phyloP scores from a whole-genome alignment of 2,329 filamentous ascomycete genomes.

The Fusarium chaquense region DNA sequence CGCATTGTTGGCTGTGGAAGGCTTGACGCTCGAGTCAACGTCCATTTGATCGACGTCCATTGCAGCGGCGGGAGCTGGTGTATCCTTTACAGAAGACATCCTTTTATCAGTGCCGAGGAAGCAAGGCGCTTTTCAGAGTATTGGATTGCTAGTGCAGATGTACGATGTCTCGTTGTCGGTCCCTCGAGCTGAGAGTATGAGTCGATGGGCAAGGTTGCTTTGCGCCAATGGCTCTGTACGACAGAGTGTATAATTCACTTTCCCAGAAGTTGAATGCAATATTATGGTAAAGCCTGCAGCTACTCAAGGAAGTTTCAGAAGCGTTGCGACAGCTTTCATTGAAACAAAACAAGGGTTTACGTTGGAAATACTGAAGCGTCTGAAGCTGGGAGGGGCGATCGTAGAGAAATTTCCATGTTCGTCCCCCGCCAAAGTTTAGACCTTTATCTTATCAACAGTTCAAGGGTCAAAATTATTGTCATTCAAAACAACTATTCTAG shows the following conservation, averaged over 20 bases:
- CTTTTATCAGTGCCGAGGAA: neutral
- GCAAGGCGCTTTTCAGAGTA: neutral
- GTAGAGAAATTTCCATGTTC: constrained; percentile 41
- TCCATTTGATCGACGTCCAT: constrained; percentile 43
- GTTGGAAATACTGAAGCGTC: neutral
- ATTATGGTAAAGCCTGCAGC: neutral
- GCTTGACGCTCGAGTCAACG: constrained; percentile 36
- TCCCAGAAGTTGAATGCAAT: neutral
- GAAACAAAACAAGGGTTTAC: neutral
- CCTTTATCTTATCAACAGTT: constrained; percentile 40
- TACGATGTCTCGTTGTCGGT: neutral
- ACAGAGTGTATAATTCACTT: neutral
- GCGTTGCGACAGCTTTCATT: neutral
- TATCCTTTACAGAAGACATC: constrained; percentile 33
- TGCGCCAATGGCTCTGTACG: constrained; percentile 25
- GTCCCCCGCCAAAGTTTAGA: constrained; percentile 43
- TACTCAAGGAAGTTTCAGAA: neutral
- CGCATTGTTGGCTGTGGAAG: constrained; percentile 10
- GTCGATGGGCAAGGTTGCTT: constrained; percentile 12
- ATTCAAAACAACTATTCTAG: neutral
- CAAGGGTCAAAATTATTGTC: neutral
- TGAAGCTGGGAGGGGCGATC: constrained; percentile 26
- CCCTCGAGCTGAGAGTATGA: constrained; percentile 5
- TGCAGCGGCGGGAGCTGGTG: constrained; percentile 24
- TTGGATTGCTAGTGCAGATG: neutral